Percentiles rank a stretch among this genome's conserved stretches.
These are phyloP conservation scores for Saccharomycopsis sp. DNA, from an alignment of 805 yeast genomes.

Conservation along the genomic window DNA sequence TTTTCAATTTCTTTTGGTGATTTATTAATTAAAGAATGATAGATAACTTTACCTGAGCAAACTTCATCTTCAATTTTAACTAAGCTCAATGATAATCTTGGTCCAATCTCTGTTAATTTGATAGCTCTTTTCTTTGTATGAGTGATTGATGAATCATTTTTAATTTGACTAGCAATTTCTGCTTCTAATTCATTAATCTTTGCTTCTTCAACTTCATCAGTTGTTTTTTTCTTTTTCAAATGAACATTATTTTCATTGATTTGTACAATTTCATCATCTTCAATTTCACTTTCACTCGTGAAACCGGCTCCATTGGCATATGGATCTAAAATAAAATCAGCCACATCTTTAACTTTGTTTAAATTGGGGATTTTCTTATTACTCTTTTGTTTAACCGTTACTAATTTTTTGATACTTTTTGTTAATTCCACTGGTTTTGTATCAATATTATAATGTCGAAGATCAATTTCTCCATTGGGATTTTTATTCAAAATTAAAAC, in stretches of 20 bases:
- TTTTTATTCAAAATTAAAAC: slow-evolving; percentile 77
- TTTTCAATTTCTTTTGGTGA: slow-evolving; percentile 46
- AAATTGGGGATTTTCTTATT: slow-evolving; percentile 64
- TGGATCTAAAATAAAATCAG: slow-evolving; percentile 77
- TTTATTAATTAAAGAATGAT: slow-evolving; percentile 65
- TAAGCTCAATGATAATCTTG: slow-evolving; percentile 66
- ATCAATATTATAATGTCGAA: slow-evolving; percentile 84
- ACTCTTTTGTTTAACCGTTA: slow-evolving; percentile 47
- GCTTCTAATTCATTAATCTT: too few relatives aligned
- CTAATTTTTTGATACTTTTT: slow-evolving; percentile 59
- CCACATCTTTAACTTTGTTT: slow-evolving; percentile 56
- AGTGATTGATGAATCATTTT: slow-evolving; percentile 14
- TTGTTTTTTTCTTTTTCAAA: slow-evolving; percentile 20
- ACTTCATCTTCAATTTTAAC: slow-evolving; percentile 88
- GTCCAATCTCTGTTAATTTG: slow-evolving; percentile 87
- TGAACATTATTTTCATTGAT: slow-evolving; percentile 27
- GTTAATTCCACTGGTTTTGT: slow-evolving; percentile 77
- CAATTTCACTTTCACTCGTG: slow-evolving; percentile 89
- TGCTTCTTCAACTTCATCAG: slow-evolving; percentile 21
- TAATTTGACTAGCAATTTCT: slow-evolving; percentile 19
- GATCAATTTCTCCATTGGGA: slow-evolving; percentile 62
- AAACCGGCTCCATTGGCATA: slow-evolving; percentile 66
- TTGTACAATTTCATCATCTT: slow-evolving; percentile 78
- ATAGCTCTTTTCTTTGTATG: slow-evolving; percentile 63
- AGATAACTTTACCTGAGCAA: slow-evolving; percentile 79